These are phyloP conservation scores for Mariannaea elegans DNA, from an alignment of 2,329 filamentous ascomycete genomes.

Conservation along the genomic window DNA sequence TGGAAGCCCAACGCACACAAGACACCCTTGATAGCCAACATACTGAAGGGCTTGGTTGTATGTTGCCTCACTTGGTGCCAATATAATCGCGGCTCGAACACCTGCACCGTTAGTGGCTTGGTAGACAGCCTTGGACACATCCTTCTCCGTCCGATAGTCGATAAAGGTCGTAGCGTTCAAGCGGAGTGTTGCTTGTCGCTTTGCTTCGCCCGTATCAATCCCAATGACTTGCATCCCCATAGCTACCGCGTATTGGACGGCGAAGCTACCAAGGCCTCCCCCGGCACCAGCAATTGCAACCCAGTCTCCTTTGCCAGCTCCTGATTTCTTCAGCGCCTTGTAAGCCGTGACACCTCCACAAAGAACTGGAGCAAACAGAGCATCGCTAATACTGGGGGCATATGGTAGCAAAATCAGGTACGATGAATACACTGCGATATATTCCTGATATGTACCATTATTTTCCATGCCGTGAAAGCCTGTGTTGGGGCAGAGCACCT, in stretches of 20 bases:
- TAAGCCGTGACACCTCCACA: slow-evolving; percentile 2
- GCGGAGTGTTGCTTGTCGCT: not conserved
- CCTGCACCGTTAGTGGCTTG: not conserved
- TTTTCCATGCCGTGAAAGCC: not conserved
- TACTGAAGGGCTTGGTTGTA: slow-evolving; percentile 7
- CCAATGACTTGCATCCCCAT: slow-evolving; percentile 6
- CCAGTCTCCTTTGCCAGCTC: not conserved
- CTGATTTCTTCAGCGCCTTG: slow-evolving; percentile 2
- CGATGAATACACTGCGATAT: not conserved
- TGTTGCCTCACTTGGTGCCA: slow-evolving; percentile 3
- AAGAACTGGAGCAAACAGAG: not conserved
- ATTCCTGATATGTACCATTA: slow-evolving; percentile 5
- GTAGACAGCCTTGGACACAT: not conserved
- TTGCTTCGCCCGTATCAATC: not conserved
- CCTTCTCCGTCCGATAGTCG: not conserved
- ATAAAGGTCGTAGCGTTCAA: not conserved
- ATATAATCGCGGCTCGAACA: not conserved
- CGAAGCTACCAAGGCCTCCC: slow-evolving; percentile 2
- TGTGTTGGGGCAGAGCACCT: not conserved
- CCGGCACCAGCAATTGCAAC: slow-evolving; percentile 1
- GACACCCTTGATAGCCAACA: not conserved
- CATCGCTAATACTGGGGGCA: not conserved
- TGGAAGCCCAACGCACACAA: not conserved
- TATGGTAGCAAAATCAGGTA: not conserved
- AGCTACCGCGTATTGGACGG: not conserved